These are phyloP conservation scores for Microcera coccophila DNA, from an alignment of 2,329 filamentous ascomycete genomes.

Conservation along the genomic window DNA sequence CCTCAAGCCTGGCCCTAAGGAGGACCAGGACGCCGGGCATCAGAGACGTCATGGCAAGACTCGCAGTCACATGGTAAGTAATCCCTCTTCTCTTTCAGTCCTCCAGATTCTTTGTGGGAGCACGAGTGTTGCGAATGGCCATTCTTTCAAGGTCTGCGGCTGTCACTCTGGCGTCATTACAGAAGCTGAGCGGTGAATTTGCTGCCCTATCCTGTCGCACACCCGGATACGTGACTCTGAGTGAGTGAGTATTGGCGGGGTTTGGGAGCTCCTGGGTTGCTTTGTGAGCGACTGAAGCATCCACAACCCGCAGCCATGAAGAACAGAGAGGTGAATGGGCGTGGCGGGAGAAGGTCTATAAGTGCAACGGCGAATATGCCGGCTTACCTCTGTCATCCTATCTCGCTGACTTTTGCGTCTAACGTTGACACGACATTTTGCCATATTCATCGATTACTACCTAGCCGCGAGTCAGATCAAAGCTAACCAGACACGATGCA, in stretches of 20 bases:
- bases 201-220: not conserved
- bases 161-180: not conserved
- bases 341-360: no score
- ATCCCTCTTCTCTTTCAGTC: constrained; percentile 6
- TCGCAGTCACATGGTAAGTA: constrained; percentile 78
- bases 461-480: not conserved
- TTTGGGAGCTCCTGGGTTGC: no score
- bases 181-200: not conserved
- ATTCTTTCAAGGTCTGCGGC: not conserved
- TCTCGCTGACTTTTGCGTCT: no score
- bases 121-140: not conserved
- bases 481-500: constrained; percentile 39
- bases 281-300: no score
- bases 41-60: constrained; percentile 74
- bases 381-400: no score
- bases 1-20: constrained; percentile 62
- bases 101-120: not conserved
- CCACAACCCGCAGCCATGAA: no score
- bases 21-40: constrained; percentile 47
- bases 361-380: no score
- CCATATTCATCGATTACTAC: not conserved
- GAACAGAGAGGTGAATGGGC: no score
- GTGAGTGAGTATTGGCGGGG: no score
- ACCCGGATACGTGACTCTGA: no score
- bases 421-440: not conserved